Evolutionary conservation across 1,139 yeast genomes (phyloP).

Genomic region (Yamadazyma siamensis): DNA sequence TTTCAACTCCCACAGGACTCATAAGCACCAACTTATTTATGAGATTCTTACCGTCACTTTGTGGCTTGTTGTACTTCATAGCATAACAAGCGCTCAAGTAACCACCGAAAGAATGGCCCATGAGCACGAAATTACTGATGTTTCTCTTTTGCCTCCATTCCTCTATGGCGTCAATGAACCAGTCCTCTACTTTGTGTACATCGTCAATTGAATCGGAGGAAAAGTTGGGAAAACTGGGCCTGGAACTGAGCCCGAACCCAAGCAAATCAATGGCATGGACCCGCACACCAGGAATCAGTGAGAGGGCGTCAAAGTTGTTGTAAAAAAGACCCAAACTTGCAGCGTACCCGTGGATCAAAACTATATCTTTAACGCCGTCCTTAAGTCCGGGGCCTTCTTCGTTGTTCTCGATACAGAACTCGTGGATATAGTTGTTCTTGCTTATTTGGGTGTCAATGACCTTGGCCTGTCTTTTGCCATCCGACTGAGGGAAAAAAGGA

Average conservation of each 20-base stretch:
- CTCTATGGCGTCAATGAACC: conserved; percentile 81
- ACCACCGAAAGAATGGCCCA: conserved; percentile 95
- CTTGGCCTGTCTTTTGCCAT: conserved; percentile 46
- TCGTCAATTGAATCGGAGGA: conserved; percentile 27
- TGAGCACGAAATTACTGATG: conserved; percentile 59
- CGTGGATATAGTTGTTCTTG: conserved; percentile 51
- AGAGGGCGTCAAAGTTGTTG: conserved; percentile 36
- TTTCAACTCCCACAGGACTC: conserved; percentile 47
- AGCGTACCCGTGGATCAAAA: conserved; percentile 46
- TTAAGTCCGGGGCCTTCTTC: conserved; percentile 16
- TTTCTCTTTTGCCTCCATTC: conserved; percentile 67
- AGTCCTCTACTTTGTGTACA: conserved; percentile 54
- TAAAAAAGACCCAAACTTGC: conserved; percentile 45
- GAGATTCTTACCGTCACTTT: conserved; percentile 26
- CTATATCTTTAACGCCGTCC: conserved; percentile 28
- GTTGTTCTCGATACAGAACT: conserved; percentile 45
- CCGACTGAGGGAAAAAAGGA: conserved; percentile 58
- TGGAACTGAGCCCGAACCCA: conserved; percentile 44
- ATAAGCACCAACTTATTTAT: conserved; percentile 39
- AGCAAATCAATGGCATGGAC: conserved; percentile 45
- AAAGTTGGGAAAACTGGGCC: conserved; percentile 39
- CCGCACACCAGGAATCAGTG: conserved; percentile 39
- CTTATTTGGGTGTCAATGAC: conserved; percentile 50
- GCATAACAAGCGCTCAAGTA: conserved; percentile 80
- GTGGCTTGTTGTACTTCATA: conserved; percentile 48